Percentiles rank a stretch among this genome's conserved stretches.
These are phyloP conservation scores for Astragalus glycyphyllos DNA, from an alignment of 306 rosid genomes.

Conservation along the genomic window DNA sequence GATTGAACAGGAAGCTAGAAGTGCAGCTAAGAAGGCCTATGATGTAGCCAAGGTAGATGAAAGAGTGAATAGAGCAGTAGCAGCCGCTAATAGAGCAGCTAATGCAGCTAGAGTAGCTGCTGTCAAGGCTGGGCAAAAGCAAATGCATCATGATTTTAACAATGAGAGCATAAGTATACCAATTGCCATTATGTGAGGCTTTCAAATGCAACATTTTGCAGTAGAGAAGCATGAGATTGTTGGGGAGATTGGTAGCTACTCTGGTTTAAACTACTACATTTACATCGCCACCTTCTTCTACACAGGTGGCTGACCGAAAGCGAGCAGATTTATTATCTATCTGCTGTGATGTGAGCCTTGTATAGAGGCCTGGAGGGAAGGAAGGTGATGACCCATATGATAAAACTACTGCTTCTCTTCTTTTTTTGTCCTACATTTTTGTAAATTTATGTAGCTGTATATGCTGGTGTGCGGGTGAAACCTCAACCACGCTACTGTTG, in stretches of 20 bases:
- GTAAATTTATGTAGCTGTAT: slow-evolving; percentile 62
- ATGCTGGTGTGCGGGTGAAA: slow-evolving; percentile 52
- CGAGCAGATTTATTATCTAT: slow-evolving; percentile 37
- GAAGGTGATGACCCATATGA: slow-evolving; percentile 39
- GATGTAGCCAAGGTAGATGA: slow-evolving; percentile 95
- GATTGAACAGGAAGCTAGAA: slow-evolving; percentile 83
- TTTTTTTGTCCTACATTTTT: slow-evolving; percentile 41
- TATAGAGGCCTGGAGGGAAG: slow-evolving; percentile 49
- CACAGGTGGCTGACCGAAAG: slow-evolving; percentile 29
- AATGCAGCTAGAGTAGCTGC: slow-evolving; percentile 97
- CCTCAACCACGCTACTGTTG: slow-evolving; percentile 52
- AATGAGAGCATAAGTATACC: slow-evolving; percentile 54
- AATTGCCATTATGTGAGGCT: slow-evolving; percentile 58
- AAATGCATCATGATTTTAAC: slow-evolving; percentile 62
- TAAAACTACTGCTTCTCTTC: slow-evolving; percentile 24
- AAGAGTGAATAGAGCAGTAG: slow-evolving; percentile 89
- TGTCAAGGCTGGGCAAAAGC: slow-evolving; percentile 87
- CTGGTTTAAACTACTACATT: slow-evolving; percentile 22
- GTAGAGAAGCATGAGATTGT: slow-evolving; percentile 35
- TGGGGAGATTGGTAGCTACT: slow-evolving; percentile 37
- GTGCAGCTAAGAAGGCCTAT: slow-evolving; percentile 86
- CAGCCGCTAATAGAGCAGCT: slow-evolving; percentile 92
- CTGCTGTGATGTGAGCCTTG: slow-evolving; percentile 48
- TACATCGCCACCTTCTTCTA: slow-evolving; percentile 27
- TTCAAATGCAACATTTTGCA: slow-evolving; percentile 34